Evolutionary conservation across 176 grass and related monocot genomes (phyloP).

Genomic region (Panicum miliaceum): DNA sequence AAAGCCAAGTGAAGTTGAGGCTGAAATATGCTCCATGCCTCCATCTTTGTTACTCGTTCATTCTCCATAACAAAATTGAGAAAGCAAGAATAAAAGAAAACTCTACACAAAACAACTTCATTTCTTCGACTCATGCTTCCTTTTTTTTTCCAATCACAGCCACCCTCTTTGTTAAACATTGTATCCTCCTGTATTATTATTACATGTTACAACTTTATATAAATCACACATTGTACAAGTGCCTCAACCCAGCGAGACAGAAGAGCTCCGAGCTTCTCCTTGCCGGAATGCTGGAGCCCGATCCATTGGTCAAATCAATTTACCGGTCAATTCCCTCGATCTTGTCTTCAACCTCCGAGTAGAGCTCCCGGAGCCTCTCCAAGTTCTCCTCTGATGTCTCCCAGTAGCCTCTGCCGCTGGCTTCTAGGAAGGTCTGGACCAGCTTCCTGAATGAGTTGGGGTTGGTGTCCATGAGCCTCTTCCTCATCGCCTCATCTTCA

Average conservation of each 20-base stretch:
- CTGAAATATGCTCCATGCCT: conserved; percentile 21
- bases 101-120: conserved; percentile 27
- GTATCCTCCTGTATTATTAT: conserved; percentile 31
- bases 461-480: conserved; percentile 89
- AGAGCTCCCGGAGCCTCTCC: conserved; percentile 78
- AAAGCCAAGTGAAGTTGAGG: not conserved
- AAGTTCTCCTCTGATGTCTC: conserved; percentile 97
- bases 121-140: conserved; percentile 26
- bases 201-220: conserved; percentile 48
- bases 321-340: conserved; percentile 96
- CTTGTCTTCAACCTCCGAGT: conserved; percentile 98
- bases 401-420: conserved; percentile 96
- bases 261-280: conserved; percentile 21
- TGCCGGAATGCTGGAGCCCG: conserved; percentile 30
- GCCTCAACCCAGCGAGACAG: conserved; percentile 37
- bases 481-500: conserved; percentile 88
- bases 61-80: not conserved
- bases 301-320: conserved; percentile 14
- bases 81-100: conserved; percentile 1
- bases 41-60: conserved; percentile 18
- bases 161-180: conserved; percentile 51
- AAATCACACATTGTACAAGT: conserved; percentile 50
- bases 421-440: conserved; percentile 95
- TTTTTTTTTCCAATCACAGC: conserved; percentile 34
- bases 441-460: conserved; percentile 97